Conservation (phyloP, 1,284 basidiomycete species). For the Cryptococcus wingfieldii region DNA sequence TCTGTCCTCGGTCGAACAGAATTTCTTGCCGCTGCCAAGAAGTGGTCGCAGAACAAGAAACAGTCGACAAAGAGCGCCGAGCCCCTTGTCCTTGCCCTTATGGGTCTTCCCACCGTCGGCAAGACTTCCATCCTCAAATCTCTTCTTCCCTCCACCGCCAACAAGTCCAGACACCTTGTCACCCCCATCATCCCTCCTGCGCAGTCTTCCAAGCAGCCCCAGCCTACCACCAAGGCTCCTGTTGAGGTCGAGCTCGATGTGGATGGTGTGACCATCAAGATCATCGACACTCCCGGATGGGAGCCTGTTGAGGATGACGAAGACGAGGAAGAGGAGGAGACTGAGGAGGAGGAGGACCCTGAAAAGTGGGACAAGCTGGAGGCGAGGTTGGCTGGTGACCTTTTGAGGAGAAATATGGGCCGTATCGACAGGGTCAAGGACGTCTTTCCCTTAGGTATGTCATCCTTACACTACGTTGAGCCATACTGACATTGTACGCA, state of each 20-base stretch:
- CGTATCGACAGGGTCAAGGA: constrained; percentile 86
- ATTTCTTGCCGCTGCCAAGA: constrained; percentile 23
- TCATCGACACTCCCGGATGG: constrained; percentile 84
- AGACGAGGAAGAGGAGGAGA: constrained; percentile 42
- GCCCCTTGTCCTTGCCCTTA: constrained; percentile 61
- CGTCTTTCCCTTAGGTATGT: constrained; percentile 67
- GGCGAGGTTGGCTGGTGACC: constrained; percentile 59
- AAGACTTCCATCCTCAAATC: constrained; percentile 81
- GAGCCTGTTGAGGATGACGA: constrained; percentile 53
- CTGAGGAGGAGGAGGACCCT: constrained; percentile 51
- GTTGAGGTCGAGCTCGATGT: constrained; percentile 58
- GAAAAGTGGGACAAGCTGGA: constrained; percentile 52
- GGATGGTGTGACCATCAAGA: constrained; percentile 52
- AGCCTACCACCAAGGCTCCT: constrained; percentile 65
- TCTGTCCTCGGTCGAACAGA: constrained; percentile 27
- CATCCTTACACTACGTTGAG: neutral
- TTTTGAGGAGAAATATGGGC: constrained; percentile 73
- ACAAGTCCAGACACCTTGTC: constrained; percentile 25
- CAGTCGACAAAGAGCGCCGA: constrained; percentile 9
- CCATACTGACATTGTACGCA: constrained; percentile 34
- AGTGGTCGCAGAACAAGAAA: constrained; percentile 25
- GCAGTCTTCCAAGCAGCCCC: constrained; percentile 54
- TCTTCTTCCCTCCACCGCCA: constrained; percentile 54
- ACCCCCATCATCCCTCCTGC: constrained; percentile 60
- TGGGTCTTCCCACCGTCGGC: constrained; percentile 67